Base-by-base conservation (phyloP, 306 rosid species). In the Adenanthera pavonina region DNA sequence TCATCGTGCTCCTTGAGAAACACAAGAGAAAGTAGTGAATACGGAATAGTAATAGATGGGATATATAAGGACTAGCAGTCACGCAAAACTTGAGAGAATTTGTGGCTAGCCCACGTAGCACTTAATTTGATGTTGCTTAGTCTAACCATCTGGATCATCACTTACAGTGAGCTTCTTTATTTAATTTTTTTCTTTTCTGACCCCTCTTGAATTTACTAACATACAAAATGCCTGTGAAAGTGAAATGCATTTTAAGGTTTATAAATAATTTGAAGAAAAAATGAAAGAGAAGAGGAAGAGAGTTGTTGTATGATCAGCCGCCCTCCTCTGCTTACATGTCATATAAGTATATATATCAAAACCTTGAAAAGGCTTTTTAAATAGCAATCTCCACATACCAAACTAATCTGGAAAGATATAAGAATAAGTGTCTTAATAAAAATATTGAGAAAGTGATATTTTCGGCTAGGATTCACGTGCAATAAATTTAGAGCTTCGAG, bases 1-100 rank as follows among this genome's bases (percentile, higher is more conserved):
- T 41, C 66, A 44, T 44, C n/a, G 49, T 77, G 71, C 49, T 49
- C 62, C 6, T 69, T 34, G 13, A 25, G 19, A 75, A 36, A 84
- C 60, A 48, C 69, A 12, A 76, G 44, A 67, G 54, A 67, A 71
- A 60, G 6, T 2, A 25, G 36, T 46, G 64, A 75, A 69, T 38
- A 47, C 19, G 60, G 33, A 25, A 25, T 25, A 25, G 30, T 25
- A 25, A 25, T 25, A 25, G 25, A 47, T 47, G 16, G 13, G 16
- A 11, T 52, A 9, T 3, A 17, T 66, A 67, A 17, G 40, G 51
- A 75, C 34, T 8, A n/a, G 71, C 53, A 61, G 30, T 48, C 35
- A 38, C 46, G 72, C 16, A 17, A 72, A 38, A 25, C 49, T 76
- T 36, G 9, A 59, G 46, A 41, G 7, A 41, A 38, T 4, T 41